These are phyloP conservation scores for Bonia amplexicaulis DNA, from an alignment of 176 grass and related monocot species.

Conservation along the genomic window DNA sequence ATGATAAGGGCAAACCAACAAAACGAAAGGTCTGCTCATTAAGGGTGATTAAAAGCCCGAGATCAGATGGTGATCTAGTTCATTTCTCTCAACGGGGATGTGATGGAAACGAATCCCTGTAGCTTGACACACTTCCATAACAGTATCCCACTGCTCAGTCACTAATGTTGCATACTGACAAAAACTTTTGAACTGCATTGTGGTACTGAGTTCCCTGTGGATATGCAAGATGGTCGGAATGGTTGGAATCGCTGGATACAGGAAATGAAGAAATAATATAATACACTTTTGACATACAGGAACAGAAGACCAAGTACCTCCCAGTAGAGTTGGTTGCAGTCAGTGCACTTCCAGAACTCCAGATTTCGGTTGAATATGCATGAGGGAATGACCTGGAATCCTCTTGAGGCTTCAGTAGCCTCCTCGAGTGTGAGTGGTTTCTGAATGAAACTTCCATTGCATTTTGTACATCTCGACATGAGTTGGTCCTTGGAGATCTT, in stretches of 20 bases:
- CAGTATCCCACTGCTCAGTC: slow-evolving; percentile 39
- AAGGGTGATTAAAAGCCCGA: neutral
- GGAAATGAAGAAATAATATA: neutral
- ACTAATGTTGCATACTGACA: slow-evolving; percentile 80
- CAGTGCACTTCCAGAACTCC: slow-evolving; percentile 96
- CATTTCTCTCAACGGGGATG: neutral
- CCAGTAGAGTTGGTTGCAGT: slow-evolving; percentile 95
- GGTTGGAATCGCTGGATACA: neutral
- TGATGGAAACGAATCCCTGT: neutral
- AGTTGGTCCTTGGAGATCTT: slow-evolving; percentile 83
- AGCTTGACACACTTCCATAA: neutral
- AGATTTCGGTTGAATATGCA: slow-evolving; percentile 86
- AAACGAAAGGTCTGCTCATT: neutral
- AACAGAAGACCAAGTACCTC: slow-evolving; percentile 61
- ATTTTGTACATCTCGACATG: slow-evolving; percentile 98
- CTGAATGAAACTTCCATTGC: slow-evolving; percentile 96
- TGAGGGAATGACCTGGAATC: slow-evolving; percentile 82
- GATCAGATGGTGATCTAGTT: neutral
- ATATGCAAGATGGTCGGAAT: neutral
- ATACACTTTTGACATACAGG: neutral
- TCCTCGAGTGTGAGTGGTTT: slow-evolving; percentile 81
- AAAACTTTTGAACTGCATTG: slow-evolving; percentile 83
- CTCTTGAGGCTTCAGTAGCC: slow-evolving; percentile 83
- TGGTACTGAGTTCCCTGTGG: slow-evolving; percentile 90
- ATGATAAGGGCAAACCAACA: neutral